A percentile compares a stretch with the other conserved stretches of the same genome.
These are phyloP conservation scores for Pythium rishiriense DNA, from an alignment of 352 stramenopile genomes.

Conservation along the genomic window DNA sequence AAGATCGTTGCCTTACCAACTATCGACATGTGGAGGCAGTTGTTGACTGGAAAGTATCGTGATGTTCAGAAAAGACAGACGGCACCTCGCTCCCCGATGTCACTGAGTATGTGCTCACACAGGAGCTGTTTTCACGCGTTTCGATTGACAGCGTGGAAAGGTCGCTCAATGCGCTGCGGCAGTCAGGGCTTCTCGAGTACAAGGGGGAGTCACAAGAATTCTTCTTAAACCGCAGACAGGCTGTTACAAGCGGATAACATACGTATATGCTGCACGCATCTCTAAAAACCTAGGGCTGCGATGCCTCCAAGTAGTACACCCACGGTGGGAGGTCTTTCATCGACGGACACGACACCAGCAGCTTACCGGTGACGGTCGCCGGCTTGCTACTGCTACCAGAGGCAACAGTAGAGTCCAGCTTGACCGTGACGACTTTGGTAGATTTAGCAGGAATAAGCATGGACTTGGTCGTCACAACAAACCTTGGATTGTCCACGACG, in stretches of 20 bases:
- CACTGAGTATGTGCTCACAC: conserved; percentile 46
- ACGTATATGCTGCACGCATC: neutral
- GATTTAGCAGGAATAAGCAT: conserved; percentile 75
- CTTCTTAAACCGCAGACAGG: neutral
- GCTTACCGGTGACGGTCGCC: conserved; percentile 52
- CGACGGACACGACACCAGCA: conserved; percentile 77
- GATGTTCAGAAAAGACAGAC: conserved; percentile 24
- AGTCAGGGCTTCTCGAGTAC: conserved; percentile 31
- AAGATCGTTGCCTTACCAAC: neutral
- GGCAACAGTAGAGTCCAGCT: conserved; percentile 38
- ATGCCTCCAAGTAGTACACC: conserved; percentile 84
- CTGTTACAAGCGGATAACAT: neutral
- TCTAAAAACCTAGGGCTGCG: conserved; percentile 7
- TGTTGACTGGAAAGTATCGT: neutral
- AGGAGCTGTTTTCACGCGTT: conserved; percentile 47
- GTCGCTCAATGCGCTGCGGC: conserved; percentile 36
- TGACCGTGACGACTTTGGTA: conserved; percentile 57
- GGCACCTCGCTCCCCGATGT: conserved; percentile 49
- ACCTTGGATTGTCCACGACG: conserved; percentile 74
- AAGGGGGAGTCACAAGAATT: conserved; percentile 42
- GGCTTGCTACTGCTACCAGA: neutral
- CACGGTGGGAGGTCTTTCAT: conserved; percentile 76
- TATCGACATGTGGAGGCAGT: neutral
- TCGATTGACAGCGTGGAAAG: conserved; percentile 55
- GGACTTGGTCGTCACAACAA: conserved; percentile 54